Evolutionary conservation across 2,329 filamentous ascomycete species (phyloP).

Genomic region (Pezicula rhizophila): DNA sequence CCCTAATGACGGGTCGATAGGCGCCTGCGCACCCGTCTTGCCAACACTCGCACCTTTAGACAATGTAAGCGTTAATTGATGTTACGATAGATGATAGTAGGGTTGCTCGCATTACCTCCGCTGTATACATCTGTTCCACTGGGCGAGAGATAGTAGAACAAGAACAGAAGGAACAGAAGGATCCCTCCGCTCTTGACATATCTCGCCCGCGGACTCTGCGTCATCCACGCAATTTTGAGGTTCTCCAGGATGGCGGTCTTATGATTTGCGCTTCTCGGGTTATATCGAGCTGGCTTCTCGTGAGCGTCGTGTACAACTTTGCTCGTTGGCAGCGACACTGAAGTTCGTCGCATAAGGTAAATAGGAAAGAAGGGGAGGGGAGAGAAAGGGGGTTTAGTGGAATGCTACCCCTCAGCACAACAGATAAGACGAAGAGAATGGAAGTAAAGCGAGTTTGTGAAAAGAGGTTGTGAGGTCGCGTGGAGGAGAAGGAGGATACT

Average conservation of each 20-base stretch:
- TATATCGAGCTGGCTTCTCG: conserved; percentile 60
- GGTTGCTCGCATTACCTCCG: conserved; percentile 11
- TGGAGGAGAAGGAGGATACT: too few relatives aligned
- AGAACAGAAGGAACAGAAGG: conserved; percentile 50
- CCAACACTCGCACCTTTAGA: conserved; percentile 14
- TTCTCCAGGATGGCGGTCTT: conserved; percentile 43
- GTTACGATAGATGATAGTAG: neutral
- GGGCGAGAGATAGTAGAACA: conserved; percentile 60
- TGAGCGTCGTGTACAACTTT: conserved; percentile 53
- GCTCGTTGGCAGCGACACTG: conserved; percentile 57
- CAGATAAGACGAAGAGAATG: conserved; percentile 3
- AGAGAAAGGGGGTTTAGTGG: conserved; percentile 2
- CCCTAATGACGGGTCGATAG: conserved; percentile 56
- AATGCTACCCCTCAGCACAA: neutral
- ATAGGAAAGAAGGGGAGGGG: conserved; percentile 4
- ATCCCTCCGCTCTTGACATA: conserved; percentile 62
- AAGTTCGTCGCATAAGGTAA: conserved; percentile 55
- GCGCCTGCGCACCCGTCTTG: conserved; percentile 41
- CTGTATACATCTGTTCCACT: conserved; percentile 35
- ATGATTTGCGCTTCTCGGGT: conserved; percentile 35
- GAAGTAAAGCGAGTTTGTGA: neutral
- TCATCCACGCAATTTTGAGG: conserved; percentile 53
- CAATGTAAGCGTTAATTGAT: conserved; percentile 6
- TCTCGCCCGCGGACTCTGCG: conserved; percentile 58
- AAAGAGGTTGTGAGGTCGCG: neutral